Conservation (phyloP, 2,329 filamentous ascomycete genomes). For the Metarhizium robertsii region DNA sequence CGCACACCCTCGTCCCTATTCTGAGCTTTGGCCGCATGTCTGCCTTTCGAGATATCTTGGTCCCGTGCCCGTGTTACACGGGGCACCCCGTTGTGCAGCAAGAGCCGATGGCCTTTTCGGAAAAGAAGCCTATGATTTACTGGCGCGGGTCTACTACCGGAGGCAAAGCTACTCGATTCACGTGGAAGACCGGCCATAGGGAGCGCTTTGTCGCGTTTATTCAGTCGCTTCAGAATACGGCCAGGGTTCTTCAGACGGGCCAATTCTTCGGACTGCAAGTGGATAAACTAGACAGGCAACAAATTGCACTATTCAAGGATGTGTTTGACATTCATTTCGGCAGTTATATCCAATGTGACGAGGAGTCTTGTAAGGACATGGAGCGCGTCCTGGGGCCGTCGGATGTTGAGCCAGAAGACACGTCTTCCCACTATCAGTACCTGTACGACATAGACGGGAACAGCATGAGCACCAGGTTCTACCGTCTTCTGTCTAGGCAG, state of each 20-base stretch:
- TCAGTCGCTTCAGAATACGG: constrained; percentile 10
- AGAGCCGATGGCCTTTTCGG: constrained; percentile 22
- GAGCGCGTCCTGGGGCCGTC: constrained; percentile 12
- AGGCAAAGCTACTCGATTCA: constrained; percentile 30
- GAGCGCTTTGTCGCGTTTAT: constrained; percentile 33
- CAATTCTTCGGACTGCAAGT: no score
- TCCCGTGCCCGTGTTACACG: constrained; percentile 42
- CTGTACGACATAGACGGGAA: constrained; percentile 42
- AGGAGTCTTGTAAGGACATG: no score
- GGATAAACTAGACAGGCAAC: constrained; percentile 19
- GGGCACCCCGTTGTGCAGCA: constrained; percentile 31
- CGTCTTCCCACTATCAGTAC: constrained; percentile 21
- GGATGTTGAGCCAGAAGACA: constrained; percentile 24
- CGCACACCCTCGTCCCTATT: no score
- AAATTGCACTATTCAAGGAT: constrained; percentile 4
- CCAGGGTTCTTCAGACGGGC: no score
- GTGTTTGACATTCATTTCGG: no score
- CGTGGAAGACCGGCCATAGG: constrained; percentile 25
- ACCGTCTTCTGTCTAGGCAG: constrained; percentile 37
- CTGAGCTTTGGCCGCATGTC: constrained; percentile 15
- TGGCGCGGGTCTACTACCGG: constrained; percentile 50
- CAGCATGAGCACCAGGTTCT: constrained; percentile 43
- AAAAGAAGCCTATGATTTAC: constrained; percentile 41
- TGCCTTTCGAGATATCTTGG: constrained; percentile 42
- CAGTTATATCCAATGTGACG: no score